These are phyloP conservation scores for Rhodotorula sp. DNA, from an alignment of 1,284 basidiomycete genomes.

Conservation along the genomic window DNA sequence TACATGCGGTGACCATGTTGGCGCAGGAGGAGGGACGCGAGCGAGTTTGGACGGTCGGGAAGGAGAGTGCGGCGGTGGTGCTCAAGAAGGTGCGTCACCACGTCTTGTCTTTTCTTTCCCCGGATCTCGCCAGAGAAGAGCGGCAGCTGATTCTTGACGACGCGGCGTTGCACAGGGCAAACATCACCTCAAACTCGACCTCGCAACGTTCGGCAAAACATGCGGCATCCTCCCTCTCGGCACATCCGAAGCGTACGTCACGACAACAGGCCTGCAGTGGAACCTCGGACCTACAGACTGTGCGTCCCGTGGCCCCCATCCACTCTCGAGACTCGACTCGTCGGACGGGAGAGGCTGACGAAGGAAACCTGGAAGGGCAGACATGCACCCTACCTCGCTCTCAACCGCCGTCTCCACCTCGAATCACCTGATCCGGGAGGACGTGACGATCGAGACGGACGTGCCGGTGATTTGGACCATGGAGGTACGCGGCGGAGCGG, in stretches of 20 bases:
- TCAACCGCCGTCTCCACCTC: slow-evolving; percentile 83
- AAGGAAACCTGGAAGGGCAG: slow-evolving; percentile 33
- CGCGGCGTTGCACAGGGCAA: slow-evolving; percentile 60
- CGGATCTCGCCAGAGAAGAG: not conserved
- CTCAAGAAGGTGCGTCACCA: slow-evolving; percentile 64
- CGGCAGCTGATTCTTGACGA: not conserved
- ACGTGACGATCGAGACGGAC: slow-evolving; percentile 73
- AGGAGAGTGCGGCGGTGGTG: slow-evolving; percentile 86
- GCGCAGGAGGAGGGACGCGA: slow-evolving; percentile 58
- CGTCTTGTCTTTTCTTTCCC: not conserved
- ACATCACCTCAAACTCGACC: slow-evolving; percentile 73
- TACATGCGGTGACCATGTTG: slow-evolving; percentile 80
- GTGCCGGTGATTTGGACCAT: slow-evolving; percentile 86
- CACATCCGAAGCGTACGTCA: slow-evolving; percentile 63
- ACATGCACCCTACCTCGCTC: slow-evolving; percentile 66
- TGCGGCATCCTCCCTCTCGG: slow-evolving; percentile 93
- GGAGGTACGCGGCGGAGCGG: slow-evolving; percentile 52
- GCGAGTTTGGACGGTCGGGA: slow-evolving; percentile 72
- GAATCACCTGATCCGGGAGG: slow-evolving; percentile 73
- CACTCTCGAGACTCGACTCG: slow-evolving; percentile 49
- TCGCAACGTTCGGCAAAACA: slow-evolving; percentile 72
- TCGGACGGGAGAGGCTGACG: not conserved
- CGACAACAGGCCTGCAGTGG: slow-evolving; percentile 85
- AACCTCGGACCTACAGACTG: slow-evolving; percentile 57
- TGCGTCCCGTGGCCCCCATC: slow-evolving; percentile 55